Percentiles rank a stretch among this genome's conserved stretches.
Conservation (phyloP, 1,284 basidiomycete genomes). For the Naganishia sp. region DNA sequence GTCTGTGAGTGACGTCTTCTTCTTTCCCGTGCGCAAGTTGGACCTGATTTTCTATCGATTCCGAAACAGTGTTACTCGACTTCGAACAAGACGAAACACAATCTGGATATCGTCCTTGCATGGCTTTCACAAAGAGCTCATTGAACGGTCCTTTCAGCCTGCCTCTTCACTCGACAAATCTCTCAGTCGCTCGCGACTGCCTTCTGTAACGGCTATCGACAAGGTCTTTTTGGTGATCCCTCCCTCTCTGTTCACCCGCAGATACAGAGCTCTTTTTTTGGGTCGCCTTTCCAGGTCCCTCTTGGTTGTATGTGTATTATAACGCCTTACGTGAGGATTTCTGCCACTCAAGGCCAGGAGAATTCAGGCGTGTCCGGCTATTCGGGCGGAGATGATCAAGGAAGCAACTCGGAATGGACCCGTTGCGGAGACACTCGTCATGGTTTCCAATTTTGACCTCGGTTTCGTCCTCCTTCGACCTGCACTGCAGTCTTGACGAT, state of each 20-base stretch:
- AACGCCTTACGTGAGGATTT: not conserved
- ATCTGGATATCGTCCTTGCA: slow-evolving; percentile 63
- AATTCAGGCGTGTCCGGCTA: not conserved
- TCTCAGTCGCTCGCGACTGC: not conserved
- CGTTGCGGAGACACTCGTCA: not conserved
- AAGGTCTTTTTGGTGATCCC: too few relatives aligned
- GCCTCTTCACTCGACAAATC: not conserved
- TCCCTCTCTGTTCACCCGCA: not conserved
- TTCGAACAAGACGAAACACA: slow-evolving; percentile 92
- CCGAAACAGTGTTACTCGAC: slow-evolving; percentile 44
- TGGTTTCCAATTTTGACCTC: not conserved
- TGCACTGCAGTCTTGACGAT: not conserved
- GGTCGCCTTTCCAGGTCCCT: not conserved
- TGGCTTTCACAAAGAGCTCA: slow-evolving; percentile 56
- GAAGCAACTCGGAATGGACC: not conserved
- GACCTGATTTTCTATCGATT: not conserved
- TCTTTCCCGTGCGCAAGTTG: not conserved
- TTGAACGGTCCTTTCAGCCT: slow-evolving; percentile 25
- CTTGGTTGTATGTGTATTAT: slow-evolving; percentile 22
- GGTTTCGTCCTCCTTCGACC: not conserved
- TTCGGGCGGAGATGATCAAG: not conserved
- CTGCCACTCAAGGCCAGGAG: not conserved
- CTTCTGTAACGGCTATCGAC: too few relatives aligned
- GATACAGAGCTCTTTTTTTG: not conserved
- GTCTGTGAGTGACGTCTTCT: slow-evolving; percentile 63